These are phyloP conservation scores for Alloteropsis angusta DNA, from an alignment of 202 grass and related monocot genomes.

Conservation along the genomic window DNA sequence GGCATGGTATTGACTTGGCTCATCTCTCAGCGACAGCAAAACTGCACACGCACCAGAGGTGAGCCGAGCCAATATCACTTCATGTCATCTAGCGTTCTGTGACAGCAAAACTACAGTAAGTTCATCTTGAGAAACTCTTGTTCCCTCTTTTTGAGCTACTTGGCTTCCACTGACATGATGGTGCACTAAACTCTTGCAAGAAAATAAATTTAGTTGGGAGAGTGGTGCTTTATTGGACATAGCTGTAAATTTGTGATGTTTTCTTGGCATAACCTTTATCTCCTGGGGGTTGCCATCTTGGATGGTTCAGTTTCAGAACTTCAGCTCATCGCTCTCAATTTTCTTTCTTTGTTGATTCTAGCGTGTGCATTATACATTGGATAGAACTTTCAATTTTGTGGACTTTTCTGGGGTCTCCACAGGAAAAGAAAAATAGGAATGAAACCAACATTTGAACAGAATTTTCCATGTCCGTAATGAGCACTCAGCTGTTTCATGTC, in stretches of 20 bases:
- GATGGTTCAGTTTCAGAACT: not conserved
- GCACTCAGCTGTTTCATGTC: not conserved
- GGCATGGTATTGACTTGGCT: conserved; percentile 52
- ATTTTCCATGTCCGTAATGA: not conserved
- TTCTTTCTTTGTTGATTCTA: not conserved
- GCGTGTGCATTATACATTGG: not conserved
- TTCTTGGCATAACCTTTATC: not conserved
- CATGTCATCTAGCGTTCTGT: conserved; percentile 32
- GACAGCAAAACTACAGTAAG: not conserved
- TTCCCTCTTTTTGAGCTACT: not conserved
- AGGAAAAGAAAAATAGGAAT: conserved; percentile 5
- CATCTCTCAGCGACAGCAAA: conserved; percentile 15
- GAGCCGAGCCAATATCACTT: conserved; percentile 56
- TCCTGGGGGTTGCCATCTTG: not conserved
- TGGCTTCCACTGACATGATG: not conserved
- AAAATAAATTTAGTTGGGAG: not conserved
- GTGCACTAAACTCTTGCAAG: not conserved
- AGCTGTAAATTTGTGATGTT: not conserved
- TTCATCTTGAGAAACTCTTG: not conserved
- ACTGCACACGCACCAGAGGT: not conserved
- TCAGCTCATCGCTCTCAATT: not conserved
- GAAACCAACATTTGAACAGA: not conserved
- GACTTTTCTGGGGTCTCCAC: not conserved
- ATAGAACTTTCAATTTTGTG: not conserved
- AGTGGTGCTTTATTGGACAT: not conserved